Evolutionary conservation across 495 filamentous ascomycete genomes (phyloP).

Genomic region (Lasiosphaeria hispida): DNA sequence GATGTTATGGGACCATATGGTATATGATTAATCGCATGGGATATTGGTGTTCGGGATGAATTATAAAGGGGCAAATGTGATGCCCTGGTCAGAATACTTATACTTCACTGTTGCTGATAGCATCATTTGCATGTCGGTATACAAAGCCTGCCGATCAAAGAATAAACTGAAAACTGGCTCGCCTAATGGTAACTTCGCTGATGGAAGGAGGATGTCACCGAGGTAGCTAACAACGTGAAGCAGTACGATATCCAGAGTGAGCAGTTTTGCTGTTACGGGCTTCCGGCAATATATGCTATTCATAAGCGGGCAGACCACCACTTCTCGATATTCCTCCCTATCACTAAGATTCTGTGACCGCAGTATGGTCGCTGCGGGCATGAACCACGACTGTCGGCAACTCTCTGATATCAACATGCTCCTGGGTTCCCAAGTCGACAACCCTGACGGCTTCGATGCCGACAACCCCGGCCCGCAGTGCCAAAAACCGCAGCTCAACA

Average conservation of each 20-base stretch:
- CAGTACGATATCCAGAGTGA: too few species aligned
- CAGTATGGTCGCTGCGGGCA: not conserved
- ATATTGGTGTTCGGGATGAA: not conserved
- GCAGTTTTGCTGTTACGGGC: too few species aligned
- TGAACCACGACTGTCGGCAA: conserved; percentile 68
- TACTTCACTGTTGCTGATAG: too few species aligned
- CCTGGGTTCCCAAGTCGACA: conserved; percentile 75
- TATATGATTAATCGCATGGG: not conserved
- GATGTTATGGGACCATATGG: not conserved
- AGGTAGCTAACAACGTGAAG: too few species aligned
- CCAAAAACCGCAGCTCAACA: conserved; percentile 74
- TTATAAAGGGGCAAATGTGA: not conserved
- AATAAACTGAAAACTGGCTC: too few species aligned
- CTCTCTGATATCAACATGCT: conserved; percentile 78
- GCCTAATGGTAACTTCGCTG: too few species aligned
- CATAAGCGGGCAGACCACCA: conserved; percentile 15
- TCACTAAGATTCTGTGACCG: not conserved
- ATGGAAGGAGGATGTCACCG: too few species aligned
- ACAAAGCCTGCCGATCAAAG: too few species aligned
- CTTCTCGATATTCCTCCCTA: conserved; percentile 23
- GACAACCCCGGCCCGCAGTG: conserved; percentile 71
- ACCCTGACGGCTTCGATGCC: conserved; percentile 77
- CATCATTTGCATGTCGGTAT: too few species aligned
- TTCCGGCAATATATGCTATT: too few species aligned
- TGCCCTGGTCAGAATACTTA: not conserved